phyloP scores from a whole-genome alignment of 306 rosid genomes.

The Medicago lupulina region DNA sequence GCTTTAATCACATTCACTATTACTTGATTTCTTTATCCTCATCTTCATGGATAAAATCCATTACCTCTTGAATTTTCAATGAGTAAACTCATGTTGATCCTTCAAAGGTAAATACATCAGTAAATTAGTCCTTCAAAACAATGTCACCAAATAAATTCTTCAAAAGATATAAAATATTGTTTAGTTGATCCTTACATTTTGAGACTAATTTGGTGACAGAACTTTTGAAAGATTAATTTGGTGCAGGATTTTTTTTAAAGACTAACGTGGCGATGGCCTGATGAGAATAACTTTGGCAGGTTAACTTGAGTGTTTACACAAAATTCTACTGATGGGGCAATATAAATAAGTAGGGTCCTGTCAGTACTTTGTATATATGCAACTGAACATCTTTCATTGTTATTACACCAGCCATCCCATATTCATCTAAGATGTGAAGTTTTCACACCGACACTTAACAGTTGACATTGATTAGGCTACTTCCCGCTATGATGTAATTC shows the following conservation, averaged over 20 bases:
- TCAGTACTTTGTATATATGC: constrained; percentile 8
- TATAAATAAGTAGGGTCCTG: neutral
- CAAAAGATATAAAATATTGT: neutral
- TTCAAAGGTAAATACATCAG: neutral
- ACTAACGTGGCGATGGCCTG: neutral
- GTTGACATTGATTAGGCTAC: constrained; percentile 19
- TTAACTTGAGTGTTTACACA: neutral
- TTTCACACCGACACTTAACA: neutral
- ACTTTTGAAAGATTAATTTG: constrained; percentile 14
- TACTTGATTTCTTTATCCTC: neutral
- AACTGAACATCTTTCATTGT: no score
- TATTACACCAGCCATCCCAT: no score
- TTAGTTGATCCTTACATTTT: constrained; percentile 1
- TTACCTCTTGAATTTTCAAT: neutral
- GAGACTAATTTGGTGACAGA: constrained; percentile 7
- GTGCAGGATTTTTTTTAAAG: neutral
- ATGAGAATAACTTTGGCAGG: neutral
- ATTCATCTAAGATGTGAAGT: no score
- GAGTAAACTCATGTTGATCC: neutral
- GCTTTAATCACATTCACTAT: neutral
- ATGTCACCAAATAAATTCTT: neutral
- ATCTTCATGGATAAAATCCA: neutral
- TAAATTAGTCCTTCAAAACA: neutral
- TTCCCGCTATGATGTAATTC: constrained; percentile 20
- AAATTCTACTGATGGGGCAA: constrained; percentile 9